Base-by-base conservation (phyloP, 352 stramenopile genomes). In the Pythium sp. region DNA sequence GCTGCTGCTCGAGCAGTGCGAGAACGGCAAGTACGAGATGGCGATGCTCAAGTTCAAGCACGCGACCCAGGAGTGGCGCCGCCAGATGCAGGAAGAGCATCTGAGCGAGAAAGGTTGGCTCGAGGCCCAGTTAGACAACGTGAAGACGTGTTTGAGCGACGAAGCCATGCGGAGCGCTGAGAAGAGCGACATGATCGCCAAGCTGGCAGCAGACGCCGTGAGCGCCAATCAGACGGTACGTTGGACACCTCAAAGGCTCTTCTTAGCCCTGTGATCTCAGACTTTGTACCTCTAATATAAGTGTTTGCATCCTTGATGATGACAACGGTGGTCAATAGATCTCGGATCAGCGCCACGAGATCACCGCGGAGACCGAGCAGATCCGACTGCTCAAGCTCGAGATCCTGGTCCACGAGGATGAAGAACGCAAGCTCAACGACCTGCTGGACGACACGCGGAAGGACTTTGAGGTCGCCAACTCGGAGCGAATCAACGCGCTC, bases 11-110 rank as follows among this genome's bases (percentile, higher is more conserved):
- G 87, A 94, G 67, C 84, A 93, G 65, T 94, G 87, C 28, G 87
- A 91, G 30, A 80, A 90, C 43, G 82, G 81, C 28, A 91, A 89
- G 43, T 94, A 94, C 72, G 85, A 94, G 55, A 93, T 94, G 84
- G 83, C 87, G 18, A 92, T 94, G 84, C 80, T 91, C 64, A 93
- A 92, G 65, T 91, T 93, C 67, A 92, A 93, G 53, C 81, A 92
- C 55, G 83, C 82, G 14, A 87, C 84, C 0, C 70, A 89, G 5
- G 71, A 78, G 15, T 82, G 83, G 64, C 80, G 83, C 2, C 74
- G 76, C 18, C 78, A 87, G 26, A 82, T 82, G 65, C 76, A 87
- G 15, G 69, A 88, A 12, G 75, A 74, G 5, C 85, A 89, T 28
- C 51, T 66, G 20, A 72, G 61, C 4, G 76, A 92, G 34, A 86